Evolutionary conservation across 2,329 filamentous ascomycete genomes (phyloP).

Genomic region (Ceratocystis huliohia): DNA sequence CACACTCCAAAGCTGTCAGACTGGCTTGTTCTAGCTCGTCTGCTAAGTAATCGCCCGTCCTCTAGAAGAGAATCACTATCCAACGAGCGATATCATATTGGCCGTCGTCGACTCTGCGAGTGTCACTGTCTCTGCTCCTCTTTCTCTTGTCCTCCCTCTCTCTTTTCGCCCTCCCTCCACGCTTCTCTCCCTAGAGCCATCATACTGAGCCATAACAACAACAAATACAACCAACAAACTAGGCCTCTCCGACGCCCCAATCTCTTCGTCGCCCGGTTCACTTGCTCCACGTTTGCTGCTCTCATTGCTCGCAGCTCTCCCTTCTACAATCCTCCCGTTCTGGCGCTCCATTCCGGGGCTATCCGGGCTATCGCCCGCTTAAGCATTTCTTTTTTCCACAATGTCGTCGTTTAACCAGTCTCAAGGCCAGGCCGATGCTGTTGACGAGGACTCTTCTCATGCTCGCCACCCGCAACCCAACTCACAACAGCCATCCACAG

Average conservation of each 20-base stretch:
- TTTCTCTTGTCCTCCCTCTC: no score
- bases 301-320: constrained; percentile 14
- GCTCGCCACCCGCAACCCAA: not conserved
- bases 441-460: not conserved
- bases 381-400: constrained; percentile 16
- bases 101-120: not conserved
- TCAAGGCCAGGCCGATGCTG: not conserved
- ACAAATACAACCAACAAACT: not conserved
- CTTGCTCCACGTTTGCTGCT: not conserved
- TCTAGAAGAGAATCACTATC: no score
- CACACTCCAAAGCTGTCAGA: not conserved
- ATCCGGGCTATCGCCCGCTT: constrained; percentile 21
- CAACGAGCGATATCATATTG: no score
- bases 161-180: no score
- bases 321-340: constrained; percentile 20
- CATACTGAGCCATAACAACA: not conserved
- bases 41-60: not conserved
- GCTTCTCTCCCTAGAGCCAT: no score
- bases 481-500: not conserved
- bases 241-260: not conserved
- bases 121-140: no score
- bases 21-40: not conserved
- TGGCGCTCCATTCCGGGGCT: constrained; percentile 21
- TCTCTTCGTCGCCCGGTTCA: not conserved
- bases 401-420: constrained; percentile 13